Evolutionary conservation across 371 early-diverging fungal genomes (phyloP).

Genomic region (Mucor plumbeus): DNA sequence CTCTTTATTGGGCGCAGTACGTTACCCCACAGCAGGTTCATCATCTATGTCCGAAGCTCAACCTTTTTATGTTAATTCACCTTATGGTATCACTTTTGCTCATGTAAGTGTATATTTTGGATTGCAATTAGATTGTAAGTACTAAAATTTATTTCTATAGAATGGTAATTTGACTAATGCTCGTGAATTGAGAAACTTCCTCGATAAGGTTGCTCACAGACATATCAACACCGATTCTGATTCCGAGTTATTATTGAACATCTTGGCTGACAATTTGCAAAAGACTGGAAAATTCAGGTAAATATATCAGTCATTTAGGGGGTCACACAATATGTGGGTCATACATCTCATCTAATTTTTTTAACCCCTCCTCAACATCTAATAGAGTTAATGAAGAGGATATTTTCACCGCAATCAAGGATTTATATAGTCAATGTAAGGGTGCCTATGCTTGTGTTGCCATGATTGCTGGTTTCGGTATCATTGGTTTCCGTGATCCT

Average conservation of each 20-base stretch:
- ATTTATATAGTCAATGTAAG: conserved; percentile 78
- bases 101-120: conserved; percentile 67
- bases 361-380: conserved; percentile 1
- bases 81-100: conserved; percentile 96
- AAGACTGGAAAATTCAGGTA: conserved; percentile 92
- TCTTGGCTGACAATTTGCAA: conserved; percentile 92
- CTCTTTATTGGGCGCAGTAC: conserved; percentile 59
- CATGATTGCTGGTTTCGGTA: conserved; percentile 95
- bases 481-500: conserved; percentile 93
- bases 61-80: conserved; percentile 98
- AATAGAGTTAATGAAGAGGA: conserved; percentile 93
- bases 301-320: conserved; percentile 11
- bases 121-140: background rate
- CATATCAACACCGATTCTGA: conserved; percentile 99
- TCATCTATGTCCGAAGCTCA: conserved; percentile 95
- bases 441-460: conserved; percentile 95
- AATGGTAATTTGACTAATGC: conserved; percentile 98
- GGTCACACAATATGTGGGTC: conserved; percentile 21
- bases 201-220: conserved; percentile 94
- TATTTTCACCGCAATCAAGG: conserved; percentile 90
- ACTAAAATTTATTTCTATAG: conserved; percentile 37
- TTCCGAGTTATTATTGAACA: conserved; percentile 95
- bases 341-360: conserved; percentile 35
- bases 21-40: conserved; percentile 97
- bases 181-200: conserved; percentile 78